phyloP scores from a whole-genome alignment of 2,329 filamentous ascomycete species.

The Ophiostoma tasmaniense region DNA sequence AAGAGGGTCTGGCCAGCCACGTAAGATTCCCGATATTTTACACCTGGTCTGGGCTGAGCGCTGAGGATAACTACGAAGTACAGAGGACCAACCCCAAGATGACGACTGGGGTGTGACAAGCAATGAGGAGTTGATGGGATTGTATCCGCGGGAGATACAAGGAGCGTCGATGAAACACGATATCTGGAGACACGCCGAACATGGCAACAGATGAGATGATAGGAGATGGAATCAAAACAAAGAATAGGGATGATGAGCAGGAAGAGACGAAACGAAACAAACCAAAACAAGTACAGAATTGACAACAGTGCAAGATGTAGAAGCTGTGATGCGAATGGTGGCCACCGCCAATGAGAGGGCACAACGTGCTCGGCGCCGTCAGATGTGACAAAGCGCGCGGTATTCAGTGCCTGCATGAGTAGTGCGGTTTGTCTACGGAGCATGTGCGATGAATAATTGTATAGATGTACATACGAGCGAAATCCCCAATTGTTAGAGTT shows the following conservation, averaged over 20 bases:
- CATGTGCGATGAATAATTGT: not conserved
- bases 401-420: not conserved
- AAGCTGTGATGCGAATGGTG: not conserved
- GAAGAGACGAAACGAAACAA: constrained; percentile 1
- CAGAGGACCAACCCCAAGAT: not conserved
- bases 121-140: not conserved
- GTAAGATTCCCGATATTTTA: not conserved
- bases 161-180: not conserved
- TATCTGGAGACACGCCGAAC: not conserved
- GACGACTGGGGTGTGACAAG: not conserved
- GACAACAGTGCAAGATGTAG: not conserved
- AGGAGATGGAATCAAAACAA: not conserved
- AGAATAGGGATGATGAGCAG: not conserved
- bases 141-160: not conserved
- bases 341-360: not conserved
- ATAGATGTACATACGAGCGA: not conserved
- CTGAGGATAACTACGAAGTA: not conserved
- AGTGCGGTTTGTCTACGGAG: not conserved
- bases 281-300: not conserved
- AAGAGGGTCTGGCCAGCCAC: not conserved
- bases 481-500: not conserved
- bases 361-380: not conserved
- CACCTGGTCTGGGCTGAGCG: not conserved
- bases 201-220: not conserved
- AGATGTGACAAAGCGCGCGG: not conserved